These are phyloP conservation scores for Neltuma alba DNA, from an alignment of 306 rosid species.

Conservation along the genomic window DNA sequence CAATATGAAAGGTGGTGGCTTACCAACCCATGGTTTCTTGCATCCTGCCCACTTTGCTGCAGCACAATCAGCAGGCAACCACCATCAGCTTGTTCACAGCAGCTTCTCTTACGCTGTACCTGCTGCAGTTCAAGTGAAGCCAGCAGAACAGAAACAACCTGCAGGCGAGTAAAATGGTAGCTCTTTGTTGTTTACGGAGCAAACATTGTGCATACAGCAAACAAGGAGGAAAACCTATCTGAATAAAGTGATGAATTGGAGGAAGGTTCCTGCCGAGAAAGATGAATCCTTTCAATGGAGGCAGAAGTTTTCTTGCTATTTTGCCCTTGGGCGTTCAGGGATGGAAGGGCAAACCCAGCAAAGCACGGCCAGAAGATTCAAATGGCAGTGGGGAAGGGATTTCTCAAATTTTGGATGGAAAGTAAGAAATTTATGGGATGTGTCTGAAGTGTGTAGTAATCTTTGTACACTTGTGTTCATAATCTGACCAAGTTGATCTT, in stretches of 20 bases:
- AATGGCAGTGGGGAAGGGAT: neutral
- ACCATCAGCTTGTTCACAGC: constrained; percentile 62
- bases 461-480: constrained; percentile 60
- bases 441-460: constrained; percentile 43
- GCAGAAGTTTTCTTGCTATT: constrained; percentile 13
- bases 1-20: constrained; percentile 60
- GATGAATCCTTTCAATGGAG: constrained; percentile 35
- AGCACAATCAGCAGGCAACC: constrained; percentile 63
- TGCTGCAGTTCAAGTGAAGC: constrained; percentile 74
- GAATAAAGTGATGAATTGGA: constrained; percentile 2
- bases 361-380: neutral
- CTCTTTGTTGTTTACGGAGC: neutral
- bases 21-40: constrained; percentile 62
- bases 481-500: constrained; percentile 64
- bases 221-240: neutral
- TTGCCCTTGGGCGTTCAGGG: constrained; percentile 12
- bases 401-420: constrained; percentile 60
- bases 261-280: constrained; percentile 46
- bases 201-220: neutral
- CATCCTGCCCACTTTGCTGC: constrained; percentile 70
- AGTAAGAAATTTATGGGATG: constrained; percentile 34
- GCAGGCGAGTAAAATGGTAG: constrained; percentile 76
- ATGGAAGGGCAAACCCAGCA: constrained; percentile 32
- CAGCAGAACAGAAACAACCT: constrained; percentile 95
- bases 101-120: constrained; percentile 64